Base-by-base conservation (phyloP, 257 asterid species). In the Paraleonurus japonicus region DNA sequence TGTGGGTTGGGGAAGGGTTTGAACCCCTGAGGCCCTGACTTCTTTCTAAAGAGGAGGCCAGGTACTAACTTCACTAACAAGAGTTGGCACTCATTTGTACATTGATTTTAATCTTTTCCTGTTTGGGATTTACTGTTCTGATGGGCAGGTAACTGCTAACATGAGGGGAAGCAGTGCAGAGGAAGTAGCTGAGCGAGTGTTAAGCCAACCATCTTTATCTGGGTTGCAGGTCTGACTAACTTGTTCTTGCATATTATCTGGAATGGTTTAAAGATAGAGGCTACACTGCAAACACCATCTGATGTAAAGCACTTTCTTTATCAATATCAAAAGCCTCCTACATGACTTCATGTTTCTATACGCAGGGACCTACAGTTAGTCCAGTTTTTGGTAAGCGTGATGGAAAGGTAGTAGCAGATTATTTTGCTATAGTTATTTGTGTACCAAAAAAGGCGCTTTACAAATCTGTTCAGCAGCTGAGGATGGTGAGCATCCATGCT, bases 301-400 rank as follows among this genome's bases (percentile, higher is more conserved):
- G 39, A 11, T 61, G 26, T 19, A 19, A 7, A 16, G 50, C 61
- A 16, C 62, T 5, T 59, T 59, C 6, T 5, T 53, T 13, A 5
- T 35, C 28, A 6, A 2, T 26, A 59, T n/a, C 19, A 23, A 60
- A 58, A 57, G 28, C 45, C 63, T 65, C 35, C 61, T 22, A 69
- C 75, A 23, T 32, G 9, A 45, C 26, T 32, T 69, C 53, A 19
- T 75, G 71, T 32, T 67, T 70, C 60, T 72, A 10, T 53, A 50
- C 75, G 75, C 80, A 91, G 99, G 99, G 99, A 80, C 99, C 99
- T 61, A 95, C 99, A 23, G 67, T 95, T 58, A 88, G 94, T 82
- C 95, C 98, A 26, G 99, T 95, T 62, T 92, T 86, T 41, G 75
- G 88, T 85, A 85, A 87, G 79, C 81, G 82, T 5, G 85, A 84